A percentile compares a stretch with the other conserved stretches of the same genome.
Evolutionary conservation across 2,329 filamentous ascomycete species (phyloP).

Genomic region (Parascedosporium putredinis): DNA sequence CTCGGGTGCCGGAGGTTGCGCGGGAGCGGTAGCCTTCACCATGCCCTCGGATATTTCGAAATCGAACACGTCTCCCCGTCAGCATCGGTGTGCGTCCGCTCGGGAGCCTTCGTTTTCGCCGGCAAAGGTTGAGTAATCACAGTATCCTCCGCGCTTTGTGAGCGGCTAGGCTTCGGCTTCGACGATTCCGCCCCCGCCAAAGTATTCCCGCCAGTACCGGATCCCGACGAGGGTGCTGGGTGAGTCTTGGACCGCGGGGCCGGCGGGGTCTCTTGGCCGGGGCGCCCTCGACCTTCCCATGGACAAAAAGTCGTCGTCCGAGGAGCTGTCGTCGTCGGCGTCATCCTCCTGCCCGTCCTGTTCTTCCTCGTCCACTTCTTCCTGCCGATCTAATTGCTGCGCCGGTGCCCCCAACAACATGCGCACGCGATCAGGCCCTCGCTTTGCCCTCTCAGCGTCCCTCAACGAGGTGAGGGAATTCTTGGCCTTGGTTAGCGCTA

Average conservation of each 20-base stretch:
- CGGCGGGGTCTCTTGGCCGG: constrained; percentile 17
- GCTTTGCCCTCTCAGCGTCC: background rate
- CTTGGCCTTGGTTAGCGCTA: background rate
- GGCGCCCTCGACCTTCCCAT: constrained; percentile 26
- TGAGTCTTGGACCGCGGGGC: constrained; percentile 11
- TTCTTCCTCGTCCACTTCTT: background rate
- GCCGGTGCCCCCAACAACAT: background rate
- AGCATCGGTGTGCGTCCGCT: background rate
- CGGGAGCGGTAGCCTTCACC: background rate
- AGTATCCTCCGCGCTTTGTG: background rate
- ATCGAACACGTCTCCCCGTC: constrained; percentile 4
- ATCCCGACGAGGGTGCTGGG: background rate
- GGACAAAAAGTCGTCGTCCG: constrained; percentile 30
- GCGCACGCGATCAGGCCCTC: background rate
- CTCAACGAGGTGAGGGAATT: background rate
- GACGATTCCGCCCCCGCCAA: background rate
- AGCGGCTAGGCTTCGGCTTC: background rate
- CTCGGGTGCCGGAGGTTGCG: background rate
- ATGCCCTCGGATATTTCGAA: constrained; percentile 6
- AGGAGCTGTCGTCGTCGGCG: constrained; percentile 19
- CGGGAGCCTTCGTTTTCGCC: background rate
- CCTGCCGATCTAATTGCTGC: background rate
- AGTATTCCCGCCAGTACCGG: background rate
- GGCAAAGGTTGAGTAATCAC: background rate
- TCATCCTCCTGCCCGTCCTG: too few relatives aligned